phyloP scores from a whole-genome alignment of 2,329 filamentous ascomycete species.

The Ascochyta pisi region DNA sequence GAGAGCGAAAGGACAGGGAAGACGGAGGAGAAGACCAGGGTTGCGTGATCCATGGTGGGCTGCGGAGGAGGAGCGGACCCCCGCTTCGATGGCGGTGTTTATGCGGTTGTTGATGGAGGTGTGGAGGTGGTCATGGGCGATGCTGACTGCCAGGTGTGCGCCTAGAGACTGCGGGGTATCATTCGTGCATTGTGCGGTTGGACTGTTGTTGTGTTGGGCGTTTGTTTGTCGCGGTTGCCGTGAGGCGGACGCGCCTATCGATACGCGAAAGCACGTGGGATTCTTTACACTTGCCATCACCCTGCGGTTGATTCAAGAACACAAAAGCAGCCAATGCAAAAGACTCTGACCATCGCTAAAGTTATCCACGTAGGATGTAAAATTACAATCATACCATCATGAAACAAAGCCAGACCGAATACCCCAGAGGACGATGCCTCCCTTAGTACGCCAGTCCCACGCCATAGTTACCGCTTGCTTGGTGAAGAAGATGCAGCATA shows the following conservation, averaged over 20 bases:
- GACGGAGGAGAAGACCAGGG: conserved; percentile 53
- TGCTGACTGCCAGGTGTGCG: neutral
- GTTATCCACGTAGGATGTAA: neutral
- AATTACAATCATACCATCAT: conserved; percentile 7
- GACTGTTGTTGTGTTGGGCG: neutral
- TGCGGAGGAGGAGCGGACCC: conserved; percentile 26
- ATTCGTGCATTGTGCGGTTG: neutral
- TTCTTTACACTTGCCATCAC: neutral
- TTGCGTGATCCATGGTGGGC: conserved; percentile 42
- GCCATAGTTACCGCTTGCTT: neutral
- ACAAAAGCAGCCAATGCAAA: neutral
- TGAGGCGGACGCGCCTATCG: neutral
- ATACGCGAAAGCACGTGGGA: conserved; percentile 17
- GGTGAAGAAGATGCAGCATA: conserved; percentile 6
- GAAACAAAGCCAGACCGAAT: neutral
- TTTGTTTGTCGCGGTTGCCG: conserved; percentile 15
- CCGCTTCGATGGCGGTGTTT: conserved; percentile 26
- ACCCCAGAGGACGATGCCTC: conserved; percentile 2
- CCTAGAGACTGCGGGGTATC: neutral
- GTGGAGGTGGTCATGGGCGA: neutral
- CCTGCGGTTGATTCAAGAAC: neutral
- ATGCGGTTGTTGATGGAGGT: neutral
- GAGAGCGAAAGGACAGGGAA: conserved; percentile 52
- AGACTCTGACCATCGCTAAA: neutral
- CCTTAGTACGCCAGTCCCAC: conserved; percentile 2